Percentiles rank a stretch among this genome's conserved stretches.
phyloP scores from a whole-genome alignment of 352 stramenopile genomes.

The Pythium plurisporium region DNA sequence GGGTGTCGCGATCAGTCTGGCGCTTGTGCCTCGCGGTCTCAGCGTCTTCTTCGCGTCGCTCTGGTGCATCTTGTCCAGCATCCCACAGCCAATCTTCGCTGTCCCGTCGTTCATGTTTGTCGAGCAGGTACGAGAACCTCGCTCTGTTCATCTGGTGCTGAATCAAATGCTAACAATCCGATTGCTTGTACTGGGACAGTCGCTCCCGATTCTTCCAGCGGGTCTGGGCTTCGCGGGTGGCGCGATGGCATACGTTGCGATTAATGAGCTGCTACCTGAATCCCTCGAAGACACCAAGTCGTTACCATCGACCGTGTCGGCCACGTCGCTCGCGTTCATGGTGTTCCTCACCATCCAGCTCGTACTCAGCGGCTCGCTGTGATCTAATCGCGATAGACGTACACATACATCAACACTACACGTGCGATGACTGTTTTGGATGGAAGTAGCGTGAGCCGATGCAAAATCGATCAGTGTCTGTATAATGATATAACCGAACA shows the following conservation, averaged over 20 bases:
- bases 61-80: slow-evolving; percentile 90
- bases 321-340: slow-evolving; percentile 70
- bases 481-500: too few species aligned
- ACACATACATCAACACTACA: background rate
- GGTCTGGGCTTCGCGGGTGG: slow-evolving; percentile 96
- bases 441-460: background rate
- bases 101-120: slow-evolving; percentile 94
- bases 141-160: background rate
- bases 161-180: background rate
- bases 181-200: slow-evolving; percentile 35
- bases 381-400: background rate
- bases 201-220: slow-evolving; percentile 93
- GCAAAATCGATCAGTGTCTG: background rate
- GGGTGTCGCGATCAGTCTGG: slow-evolving; percentile 94
- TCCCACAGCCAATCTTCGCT: slow-evolving; percentile 96
- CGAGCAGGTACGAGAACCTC: slow-evolving; percentile 34
- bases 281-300: slow-evolving; percentile 85
- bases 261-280: slow-evolving; percentile 79
- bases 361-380: slow-evolving; percentile 55
- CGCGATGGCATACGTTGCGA: slow-evolving; percentile 96
- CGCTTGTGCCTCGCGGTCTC: slow-evolving; percentile 92
- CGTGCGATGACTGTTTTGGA: background rate
- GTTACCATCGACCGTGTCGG: slow-evolving; percentile 55
- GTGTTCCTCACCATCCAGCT: slow-evolving; percentile 83
- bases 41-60: slow-evolving; percentile 81